Conservation (phyloP, 2,329 filamentous ascomycete species). For the Pseudonectria foliicola region DNA sequence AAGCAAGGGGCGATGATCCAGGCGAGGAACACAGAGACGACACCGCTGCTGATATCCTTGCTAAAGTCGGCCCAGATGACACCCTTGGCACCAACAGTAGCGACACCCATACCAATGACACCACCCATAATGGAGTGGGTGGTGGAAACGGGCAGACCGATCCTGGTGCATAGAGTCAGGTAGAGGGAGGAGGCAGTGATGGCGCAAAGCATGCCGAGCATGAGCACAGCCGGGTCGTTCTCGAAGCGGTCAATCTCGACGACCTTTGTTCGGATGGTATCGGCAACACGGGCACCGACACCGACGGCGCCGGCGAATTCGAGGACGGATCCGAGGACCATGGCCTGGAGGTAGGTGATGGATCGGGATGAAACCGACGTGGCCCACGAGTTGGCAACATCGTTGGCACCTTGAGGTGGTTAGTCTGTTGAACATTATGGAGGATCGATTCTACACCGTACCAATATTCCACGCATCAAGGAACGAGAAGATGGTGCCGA, state of each 20-base stretch:
- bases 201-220: slow-evolving; percentile 54
- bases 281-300: slow-evolving; percentile 53
- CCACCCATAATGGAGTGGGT: slow-evolving; percentile 56
- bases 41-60: slow-evolving; percentile 28
- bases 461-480: slow-evolving; percentile 61
- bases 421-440: slow-evolving; percentile 28
- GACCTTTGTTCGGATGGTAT: slow-evolving; percentile 56
- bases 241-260: slow-evolving; percentile 43
- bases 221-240: slow-evolving; percentile 44
- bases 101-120: slow-evolving; percentile 54
- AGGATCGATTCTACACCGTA: slow-evolving; percentile 12
- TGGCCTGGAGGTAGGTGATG: slow-evolving; percentile 52
- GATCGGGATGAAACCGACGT: slow-evolving; percentile 66
- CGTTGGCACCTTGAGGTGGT: slow-evolving; percentile 28
- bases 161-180: slow-evolving; percentile 46
- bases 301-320: slow-evolving; percentile 55
- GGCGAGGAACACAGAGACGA: slow-evolving; percentile 52
- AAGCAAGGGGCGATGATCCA: slow-evolving; percentile 55
- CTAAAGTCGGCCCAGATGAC: slow-evolving; percentile 47
- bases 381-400: slow-evolving; percentile 75
- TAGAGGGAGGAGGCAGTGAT: slow-evolving; percentile 46
- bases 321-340: slow-evolving; percentile 50
- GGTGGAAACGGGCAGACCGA: slow-evolving; percentile 53
- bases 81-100: slow-evolving; percentile 41
- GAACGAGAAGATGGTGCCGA: slow-evolving; percentile 58